phyloP scores from a whole-genome alignment of 805 yeast species.

The Blastobotrys terrestris region DNA sequence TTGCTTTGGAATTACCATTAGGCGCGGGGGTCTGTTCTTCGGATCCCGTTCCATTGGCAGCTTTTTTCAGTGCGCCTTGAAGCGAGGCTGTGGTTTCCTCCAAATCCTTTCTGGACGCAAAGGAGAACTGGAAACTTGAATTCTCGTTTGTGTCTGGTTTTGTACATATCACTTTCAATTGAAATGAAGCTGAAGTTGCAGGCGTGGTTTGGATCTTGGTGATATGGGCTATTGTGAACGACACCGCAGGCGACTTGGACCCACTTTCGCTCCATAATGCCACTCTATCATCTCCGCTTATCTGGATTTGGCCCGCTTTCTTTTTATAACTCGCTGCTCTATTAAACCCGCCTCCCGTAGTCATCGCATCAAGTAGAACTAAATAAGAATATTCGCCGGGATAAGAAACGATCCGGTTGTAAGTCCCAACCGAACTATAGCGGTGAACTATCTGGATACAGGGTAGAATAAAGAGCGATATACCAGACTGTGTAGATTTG shows the following conservation, averaged over 20 bases:
- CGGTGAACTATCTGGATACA: too few species aligned
- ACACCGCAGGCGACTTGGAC: neutral
- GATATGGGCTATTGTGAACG: slow-evolving; percentile 2
- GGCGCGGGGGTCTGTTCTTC: slow-evolving; percentile 5
- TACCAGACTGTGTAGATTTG: too few species aligned
- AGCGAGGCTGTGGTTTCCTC: slow-evolving; percentile 8
- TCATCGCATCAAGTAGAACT: slow-evolving; percentile 3
- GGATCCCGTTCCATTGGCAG: slow-evolving; percentile 1
- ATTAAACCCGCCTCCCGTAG: neutral
- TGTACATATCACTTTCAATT: slow-evolving; percentile 45
- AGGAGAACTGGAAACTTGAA: slow-evolving; percentile 9
- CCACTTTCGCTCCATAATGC: slow-evolving; percentile 7
- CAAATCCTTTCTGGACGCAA: slow-evolving; percentile 9
- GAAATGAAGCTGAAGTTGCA: slow-evolving; percentile 58
- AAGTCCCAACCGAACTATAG: too few species aligned
- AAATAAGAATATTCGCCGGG: too few species aligned
- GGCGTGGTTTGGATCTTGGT: slow-evolving; percentile 57
- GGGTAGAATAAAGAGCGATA: too few species aligned
- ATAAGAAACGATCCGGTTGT: too few species aligned
- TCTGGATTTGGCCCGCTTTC: slow-evolving; percentile 10
- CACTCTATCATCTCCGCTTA: slow-evolving; percentile 3
- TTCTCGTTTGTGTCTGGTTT: slow-evolving; percentile 6
- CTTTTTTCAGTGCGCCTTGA: slow-evolving; percentile 9
- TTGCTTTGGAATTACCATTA: slow-evolving; percentile 29
- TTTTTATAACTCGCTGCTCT: slow-evolving; percentile 14